These are phyloP conservation scores for Elsinoe necatrix DNA, from an alignment of 2,329 filamentous ascomycete genomes.

Conservation along the genomic window DNA sequence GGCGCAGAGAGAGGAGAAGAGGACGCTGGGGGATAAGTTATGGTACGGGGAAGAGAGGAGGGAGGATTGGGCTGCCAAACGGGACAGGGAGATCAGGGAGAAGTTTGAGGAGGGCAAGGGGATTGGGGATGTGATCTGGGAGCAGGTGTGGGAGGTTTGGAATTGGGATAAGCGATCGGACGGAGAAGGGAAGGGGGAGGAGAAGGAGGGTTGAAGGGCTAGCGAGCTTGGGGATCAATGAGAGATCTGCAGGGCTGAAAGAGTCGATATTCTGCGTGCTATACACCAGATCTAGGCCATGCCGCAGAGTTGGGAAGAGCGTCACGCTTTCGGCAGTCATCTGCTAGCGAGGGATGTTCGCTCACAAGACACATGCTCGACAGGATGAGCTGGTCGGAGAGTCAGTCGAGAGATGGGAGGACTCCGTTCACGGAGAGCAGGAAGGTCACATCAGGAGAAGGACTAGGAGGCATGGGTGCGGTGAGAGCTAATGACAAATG, in stretches of 20 bases:
- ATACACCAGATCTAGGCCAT: no score
- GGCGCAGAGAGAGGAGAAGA: slow-evolving; percentile 20
- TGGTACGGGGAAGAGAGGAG: slow-evolving; percentile 34
- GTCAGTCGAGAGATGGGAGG: no score
- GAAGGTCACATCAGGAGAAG: no score
- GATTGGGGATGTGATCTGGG: slow-evolving; percentile 32
- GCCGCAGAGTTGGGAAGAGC: no score
- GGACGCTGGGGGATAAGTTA: slow-evolving; percentile 27
- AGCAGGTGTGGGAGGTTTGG: slow-evolving; percentile 28
- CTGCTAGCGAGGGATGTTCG: no score
- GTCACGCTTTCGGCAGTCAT: no score
- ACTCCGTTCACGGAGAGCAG: background rate
- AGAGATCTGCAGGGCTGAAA: no score
- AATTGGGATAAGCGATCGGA: slow-evolving; percentile 22
- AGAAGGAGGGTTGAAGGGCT: background rate
- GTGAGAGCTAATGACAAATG: no score
- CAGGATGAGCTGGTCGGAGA: no score
- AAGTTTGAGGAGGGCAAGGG: slow-evolving; percentile 32
- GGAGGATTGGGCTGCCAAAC: slow-evolving; percentile 37
- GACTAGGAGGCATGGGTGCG: no score
- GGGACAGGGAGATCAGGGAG: slow-evolving; percentile 39
- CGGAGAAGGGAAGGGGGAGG: background rate
- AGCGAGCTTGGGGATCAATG: background rate
- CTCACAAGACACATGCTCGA: no score
- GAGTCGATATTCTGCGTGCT: no score